Conservation (phyloP, 495 filamentous ascomycete species). For the Neurospora tetrasperma region DNA sequence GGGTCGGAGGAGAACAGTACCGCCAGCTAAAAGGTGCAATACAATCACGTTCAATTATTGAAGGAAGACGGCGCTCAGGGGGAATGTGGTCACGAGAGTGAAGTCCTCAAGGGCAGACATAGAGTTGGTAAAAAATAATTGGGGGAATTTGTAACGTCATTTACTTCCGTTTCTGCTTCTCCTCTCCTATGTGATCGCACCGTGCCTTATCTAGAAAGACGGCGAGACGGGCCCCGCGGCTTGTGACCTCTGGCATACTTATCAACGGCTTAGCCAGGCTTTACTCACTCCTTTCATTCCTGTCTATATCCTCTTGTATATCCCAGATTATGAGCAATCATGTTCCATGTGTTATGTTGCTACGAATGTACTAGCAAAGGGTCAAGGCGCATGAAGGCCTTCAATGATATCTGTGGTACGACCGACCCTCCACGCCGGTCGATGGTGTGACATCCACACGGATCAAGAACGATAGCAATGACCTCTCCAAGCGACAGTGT, state of each 20-base stretch:
- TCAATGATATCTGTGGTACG: background rate
- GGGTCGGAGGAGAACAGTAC: conserved; percentile 9
- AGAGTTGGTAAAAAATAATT: background rate
- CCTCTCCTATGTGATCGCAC: conserved; percentile 34
- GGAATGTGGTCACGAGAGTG: background rate
- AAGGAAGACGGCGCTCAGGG: background rate
- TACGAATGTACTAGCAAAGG: background rate
- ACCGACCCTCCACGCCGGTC: background rate
- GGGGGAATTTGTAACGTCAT: background rate
- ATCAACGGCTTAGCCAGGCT: background rate
- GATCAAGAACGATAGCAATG: background rate
- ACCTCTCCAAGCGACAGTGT: background rate
- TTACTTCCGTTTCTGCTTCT: conserved; percentile 7
- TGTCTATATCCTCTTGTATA: background rate
- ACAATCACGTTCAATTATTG: background rate
- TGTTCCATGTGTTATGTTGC: background rate
- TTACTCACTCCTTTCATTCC: background rate
- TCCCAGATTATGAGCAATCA: background rate
- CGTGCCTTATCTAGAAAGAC: conserved; percentile 21
- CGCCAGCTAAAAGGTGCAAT: background rate
- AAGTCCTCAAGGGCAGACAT: background rate
- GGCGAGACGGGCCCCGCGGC: conserved; percentile 37
- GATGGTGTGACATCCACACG: background rate
- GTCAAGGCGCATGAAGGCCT: background rate
- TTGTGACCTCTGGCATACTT: conserved; percentile 6